Evolutionary conservation across 1,284 basidiomycete species (phyloP), one percentile per base, ranked within the genome.

Genomic region (Blastosporella zonata): DNA sequence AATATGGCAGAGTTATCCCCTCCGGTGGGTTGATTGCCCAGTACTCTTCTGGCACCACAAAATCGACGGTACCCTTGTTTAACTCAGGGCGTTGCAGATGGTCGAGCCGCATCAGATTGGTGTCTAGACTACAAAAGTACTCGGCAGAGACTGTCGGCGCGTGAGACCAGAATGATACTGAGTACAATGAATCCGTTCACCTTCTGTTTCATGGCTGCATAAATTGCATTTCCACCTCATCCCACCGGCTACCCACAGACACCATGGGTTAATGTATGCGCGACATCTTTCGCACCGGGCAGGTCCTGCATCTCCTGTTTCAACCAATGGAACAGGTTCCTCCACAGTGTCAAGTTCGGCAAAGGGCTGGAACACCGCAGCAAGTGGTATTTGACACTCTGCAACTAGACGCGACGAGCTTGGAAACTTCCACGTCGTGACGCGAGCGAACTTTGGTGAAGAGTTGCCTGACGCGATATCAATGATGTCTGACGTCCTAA

Each of bases 181-280:
- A 74, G 55, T 53, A 35, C 25, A 29, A 25, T 21, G 35, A 42
- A 27, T 9, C 25, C 25, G 55, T 65, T 44, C 39, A 94, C 93
- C 93, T 71, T 85, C 78, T 17, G 90, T 94, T 56, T 89, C 80
- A 52, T 84, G 80, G 6, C 77, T 72, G 68, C 97, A 99, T 3
- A 99, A 67, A 72, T 98, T 99, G 68, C 97, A 99, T 57, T 80
- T 84, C 91, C 94, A 99, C 57, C 78, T 82, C 53, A 81, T 80
- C 2, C 97, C 97, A 7, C 91, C 92, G 29, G 90, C 81, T 13
- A 83, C 74, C 80, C 92, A 99, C 25, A 77, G 75, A 63, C 88
- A 93, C 94, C 94, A 99, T 0, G 95, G 87, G 65, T 98, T 99
- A 62, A 99, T 79, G 67, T 99, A 99, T 0, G 80, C 92, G 57